A percentile compares a stretch with the other conserved stretches of the same genome.
Evolutionary conservation across 2,329 filamentous ascomycete genomes (phyloP).

Genomic region (Lasiodiplodia sp.): DNA sequence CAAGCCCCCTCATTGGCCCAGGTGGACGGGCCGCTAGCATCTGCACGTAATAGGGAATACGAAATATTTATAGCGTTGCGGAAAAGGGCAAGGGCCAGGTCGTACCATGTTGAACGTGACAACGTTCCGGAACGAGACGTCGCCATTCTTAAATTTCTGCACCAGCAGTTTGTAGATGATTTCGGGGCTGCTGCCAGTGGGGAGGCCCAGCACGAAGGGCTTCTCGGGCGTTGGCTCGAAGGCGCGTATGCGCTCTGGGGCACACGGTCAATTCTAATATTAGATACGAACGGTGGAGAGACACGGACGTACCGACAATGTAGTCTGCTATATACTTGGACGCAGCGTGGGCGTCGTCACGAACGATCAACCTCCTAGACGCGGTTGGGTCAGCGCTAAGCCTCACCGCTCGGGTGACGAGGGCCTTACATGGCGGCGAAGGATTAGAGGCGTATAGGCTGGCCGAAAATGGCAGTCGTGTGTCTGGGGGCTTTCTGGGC

Average conservation of each 20-base stretch:
- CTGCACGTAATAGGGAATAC: conserved; percentile 17
- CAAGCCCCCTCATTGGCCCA: conserved; percentile 8
- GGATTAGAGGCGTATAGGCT: not conserved
- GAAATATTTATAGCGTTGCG: conserved; percentile 24
- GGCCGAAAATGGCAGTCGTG: not conserved
- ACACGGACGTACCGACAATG: conserved; percentile 66
- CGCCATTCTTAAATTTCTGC: conserved; percentile 71
- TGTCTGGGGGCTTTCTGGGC: not conserved
- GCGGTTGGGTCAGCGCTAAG: conserved; percentile 28
- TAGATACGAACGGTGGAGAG: conserved; percentile 7
- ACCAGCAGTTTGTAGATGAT: conserved; percentile 81
- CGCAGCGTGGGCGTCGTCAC: conserved; percentile 72
- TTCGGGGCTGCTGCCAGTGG: conserved; percentile 82
- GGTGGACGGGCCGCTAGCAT: not conserved
- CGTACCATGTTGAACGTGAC: conserved; percentile 90
- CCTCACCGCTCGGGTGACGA: conserved; percentile 3
- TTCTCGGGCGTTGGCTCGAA: conserved; percentile 75
- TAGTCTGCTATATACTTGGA: conserved; percentile 83
- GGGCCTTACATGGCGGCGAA: conserved; percentile 32
- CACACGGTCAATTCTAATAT: not conserved
- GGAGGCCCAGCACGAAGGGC: conserved; percentile 83
- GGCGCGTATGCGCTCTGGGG: conserved; percentile 74
- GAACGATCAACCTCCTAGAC: conserved; percentile 81
- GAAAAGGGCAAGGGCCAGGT: conserved; percentile 13
- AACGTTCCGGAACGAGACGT: conserved; percentile 87